Evolutionary conservation across 352 stramenopile species (phyloP).

Genomic region (Phytopythium vexans): DNA sequence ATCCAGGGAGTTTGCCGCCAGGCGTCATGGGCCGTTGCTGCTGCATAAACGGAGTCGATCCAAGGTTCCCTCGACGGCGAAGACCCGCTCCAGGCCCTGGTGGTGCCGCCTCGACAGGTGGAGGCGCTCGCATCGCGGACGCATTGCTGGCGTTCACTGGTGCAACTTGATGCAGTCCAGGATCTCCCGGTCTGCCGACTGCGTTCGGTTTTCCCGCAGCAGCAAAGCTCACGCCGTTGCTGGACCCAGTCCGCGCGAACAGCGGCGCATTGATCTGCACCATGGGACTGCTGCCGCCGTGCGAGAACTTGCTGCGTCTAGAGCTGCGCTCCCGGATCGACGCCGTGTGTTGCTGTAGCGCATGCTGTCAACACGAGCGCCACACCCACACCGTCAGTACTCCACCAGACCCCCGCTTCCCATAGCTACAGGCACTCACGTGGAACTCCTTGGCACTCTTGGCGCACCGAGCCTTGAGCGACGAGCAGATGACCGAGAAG

Average conservation of each 20-base stretch:
- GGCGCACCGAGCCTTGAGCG: slow-evolving; percentile 74
- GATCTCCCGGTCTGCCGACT: too few species aligned
- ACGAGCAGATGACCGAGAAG: slow-evolving; percentile 76
- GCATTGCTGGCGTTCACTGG: background rate
- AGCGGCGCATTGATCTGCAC: slow-evolving; percentile 79
- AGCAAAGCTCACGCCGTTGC: background rate
- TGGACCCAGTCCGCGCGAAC: slow-evolving; percentile 46
- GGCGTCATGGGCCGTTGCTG: slow-evolving; percentile 39
- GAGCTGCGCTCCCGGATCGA: slow-evolving; percentile 75
- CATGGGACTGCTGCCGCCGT: slow-evolving; percentile 64
- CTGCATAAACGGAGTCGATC: slow-evolving; percentile 74
- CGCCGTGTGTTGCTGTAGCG: slow-evolving; percentile 57
- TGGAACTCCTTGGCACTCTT: slow-evolving; percentile 82
- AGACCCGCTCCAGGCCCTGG: slow-evolving; percentile 31
- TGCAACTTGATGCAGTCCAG: background rate
- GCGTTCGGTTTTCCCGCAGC: too few species aligned
- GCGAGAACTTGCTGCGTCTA: slow-evolving; percentile 78
- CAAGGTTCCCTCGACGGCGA: slow-evolving; percentile 61
- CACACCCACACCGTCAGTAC: too few species aligned
- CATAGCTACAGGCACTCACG: slow-evolving; percentile 23
- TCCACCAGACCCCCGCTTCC: too few species aligned
- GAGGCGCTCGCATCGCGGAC: background rate
- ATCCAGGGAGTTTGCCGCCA: slow-evolving; percentile 8
- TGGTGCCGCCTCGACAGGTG: background rate
- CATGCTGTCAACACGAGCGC: slow-evolving; percentile 29